phyloP scores from a whole-genome alignment of 129 eudicot species.

The Flaveria trinervia region DNA sequence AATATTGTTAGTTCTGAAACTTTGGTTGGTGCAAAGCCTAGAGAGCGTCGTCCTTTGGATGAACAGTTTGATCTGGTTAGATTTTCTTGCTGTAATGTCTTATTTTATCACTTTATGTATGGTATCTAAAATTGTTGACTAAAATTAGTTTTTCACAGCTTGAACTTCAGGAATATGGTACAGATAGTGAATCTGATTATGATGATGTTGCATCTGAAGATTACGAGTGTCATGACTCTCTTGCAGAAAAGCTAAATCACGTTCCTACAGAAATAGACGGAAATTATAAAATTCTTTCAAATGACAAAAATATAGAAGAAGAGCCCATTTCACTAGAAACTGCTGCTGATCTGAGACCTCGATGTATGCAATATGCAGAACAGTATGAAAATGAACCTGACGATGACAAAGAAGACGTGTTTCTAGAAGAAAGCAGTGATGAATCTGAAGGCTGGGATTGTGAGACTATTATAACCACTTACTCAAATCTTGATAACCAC shows the following conservation, averaged over 20 bases:
- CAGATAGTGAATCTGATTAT: constrained; percentile 67
- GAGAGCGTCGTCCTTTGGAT: constrained; percentile 72
- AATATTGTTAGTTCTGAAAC: constrained; percentile 15
- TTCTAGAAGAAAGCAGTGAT: constrained; percentile 78
- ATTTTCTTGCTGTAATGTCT: background rate
- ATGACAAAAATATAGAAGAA: constrained; percentile 35
- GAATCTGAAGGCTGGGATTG: constrained; percentile 92
- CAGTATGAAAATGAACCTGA: constrained; percentile 57
- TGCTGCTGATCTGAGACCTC: constrained; percentile 54
- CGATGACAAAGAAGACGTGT: constrained; percentile 48
- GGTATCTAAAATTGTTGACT: background rate
- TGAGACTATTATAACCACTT: constrained; percentile 81
- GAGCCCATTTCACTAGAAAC: constrained; percentile 50
- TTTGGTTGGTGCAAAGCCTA: constrained; percentile 43
- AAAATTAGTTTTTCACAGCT: constrained; percentile 50
- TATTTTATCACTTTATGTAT: background rate
- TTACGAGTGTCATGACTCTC: constrained; percentile 50
- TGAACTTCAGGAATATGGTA: constrained; percentile 87
- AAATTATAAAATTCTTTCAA: constrained; percentile 50
- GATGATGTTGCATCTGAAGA: constrained; percentile 48
- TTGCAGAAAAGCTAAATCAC: constrained; percentile 59
- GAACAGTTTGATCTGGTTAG: constrained; percentile 90
- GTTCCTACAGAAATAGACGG: constrained; percentile 55
- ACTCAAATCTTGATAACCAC: constrained; percentile 93
- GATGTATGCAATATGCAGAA: constrained; percentile 71